A percentile compares a stretch with the other conserved stretches of the same genome.
Evolutionary conservation across 2,329 filamentous ascomycete genomes (phyloP).

Genomic region (Claviceps sp.): DNA sequence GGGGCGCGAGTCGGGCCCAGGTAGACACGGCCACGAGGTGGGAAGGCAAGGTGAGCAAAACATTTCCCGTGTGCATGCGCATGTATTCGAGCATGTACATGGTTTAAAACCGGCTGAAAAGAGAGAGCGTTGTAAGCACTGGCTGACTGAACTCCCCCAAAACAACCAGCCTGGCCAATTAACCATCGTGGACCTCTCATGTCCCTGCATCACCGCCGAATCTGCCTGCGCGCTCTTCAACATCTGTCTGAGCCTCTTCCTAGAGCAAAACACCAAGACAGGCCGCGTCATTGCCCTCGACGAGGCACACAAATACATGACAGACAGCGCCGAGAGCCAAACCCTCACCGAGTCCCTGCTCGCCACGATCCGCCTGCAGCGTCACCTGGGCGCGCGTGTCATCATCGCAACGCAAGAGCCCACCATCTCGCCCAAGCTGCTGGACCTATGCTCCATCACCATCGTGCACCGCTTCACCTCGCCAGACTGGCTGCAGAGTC

Average conservation of each 20-base stretch:
- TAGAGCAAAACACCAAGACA: constrained; percentile 31
- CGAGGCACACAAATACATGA: constrained; percentile 70
- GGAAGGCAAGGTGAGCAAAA: constrained; percentile 9
- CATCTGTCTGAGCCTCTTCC: constrained; percentile 53
- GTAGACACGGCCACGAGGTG: constrained; percentile 8
- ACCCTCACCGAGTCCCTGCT: constrained; percentile 50
- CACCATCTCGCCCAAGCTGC: constrained; percentile 50
- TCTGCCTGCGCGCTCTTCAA: constrained; percentile 61
- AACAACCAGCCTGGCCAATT: constrained; percentile 16
- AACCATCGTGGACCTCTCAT: constrained; percentile 52
- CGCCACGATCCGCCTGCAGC: constrained; percentile 52
- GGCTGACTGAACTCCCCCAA: not conserved
- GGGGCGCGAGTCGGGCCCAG: not conserved
- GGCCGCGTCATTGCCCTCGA: constrained; percentile 57
- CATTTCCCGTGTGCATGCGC: too few species aligned
- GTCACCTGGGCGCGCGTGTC: constrained; percentile 53
- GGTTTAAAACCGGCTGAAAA: not conserved
- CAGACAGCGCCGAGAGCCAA: constrained; percentile 34
- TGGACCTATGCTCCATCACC: constrained; percentile 60
- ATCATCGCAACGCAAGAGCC: constrained; percentile 69
- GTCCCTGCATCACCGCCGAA: constrained; percentile 53
- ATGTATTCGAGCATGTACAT: too few species aligned
- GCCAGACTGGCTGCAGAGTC: constrained; percentile 44
- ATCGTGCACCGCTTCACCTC: constrained; percentile 60
- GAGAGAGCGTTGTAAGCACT: not conserved